Evolutionary conservation across 2,329 filamentous ascomycete species (phyloP), one percentile per base, ranked within the genome.

Genomic region (Ophiostoma quercus): DNA sequence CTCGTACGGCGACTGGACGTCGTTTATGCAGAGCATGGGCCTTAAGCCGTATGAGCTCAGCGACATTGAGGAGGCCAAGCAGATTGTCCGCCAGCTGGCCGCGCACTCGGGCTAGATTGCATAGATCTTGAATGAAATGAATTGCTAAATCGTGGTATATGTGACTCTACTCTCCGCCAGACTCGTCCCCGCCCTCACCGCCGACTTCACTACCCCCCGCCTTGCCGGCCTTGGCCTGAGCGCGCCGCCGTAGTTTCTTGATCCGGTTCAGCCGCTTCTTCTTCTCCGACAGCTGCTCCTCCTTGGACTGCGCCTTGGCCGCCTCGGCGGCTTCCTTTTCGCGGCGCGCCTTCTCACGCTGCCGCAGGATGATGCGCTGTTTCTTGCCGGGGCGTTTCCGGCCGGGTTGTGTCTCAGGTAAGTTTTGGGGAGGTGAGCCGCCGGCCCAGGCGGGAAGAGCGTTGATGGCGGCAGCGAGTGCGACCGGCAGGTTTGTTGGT

Each of bases 201-300:
- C 43, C 68, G 1, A 6, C 70, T 22, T 54, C 47, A 2, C n/a
- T 68, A 3, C 16, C 67, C 1, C 29, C 39, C 1, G 34, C 60
- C 67, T 70, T 72, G 11, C 60, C 43, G 1, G 68, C 84, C 76
- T 82, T 86, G 72, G 83, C 85, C 78, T 88, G 88, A 62, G 83
- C 81, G 74, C 83, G 82, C 75, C 82, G 81, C 77, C 86, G 85
- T 71, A 88, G 74, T 79, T 89, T 88, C 80, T 85, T 88, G 74
- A 84, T 77, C 70, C 85, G 78, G 74, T 89, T 89, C 73, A 87
- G 75, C 73, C 85, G 81, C 78, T 87, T 87, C 79, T 87, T 87
- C 81, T 88, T 88, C 69, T 88, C 85, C 74, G 80, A 82, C 39
- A 87, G 73, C 67, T 84, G 82, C 73, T 86, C 83, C 75, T 87